Base-by-base conservation (phyloP, 352 stramenopile species). In the Globisporangium lucens region DNA sequence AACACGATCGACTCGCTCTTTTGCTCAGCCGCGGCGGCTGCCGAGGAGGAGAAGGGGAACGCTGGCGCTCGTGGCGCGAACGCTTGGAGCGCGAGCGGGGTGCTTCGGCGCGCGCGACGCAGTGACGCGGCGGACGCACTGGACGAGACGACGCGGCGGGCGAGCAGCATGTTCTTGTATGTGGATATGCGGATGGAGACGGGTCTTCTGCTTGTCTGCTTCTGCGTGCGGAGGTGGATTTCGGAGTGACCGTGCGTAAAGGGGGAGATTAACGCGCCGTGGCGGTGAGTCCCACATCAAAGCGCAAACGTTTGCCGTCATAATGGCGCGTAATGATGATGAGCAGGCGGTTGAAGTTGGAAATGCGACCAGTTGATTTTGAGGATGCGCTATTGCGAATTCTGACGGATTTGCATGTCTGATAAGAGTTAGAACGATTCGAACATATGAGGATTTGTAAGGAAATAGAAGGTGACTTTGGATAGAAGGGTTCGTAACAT, bases 1-100 rank as follows among this genome's bases (percentile, higher is more conserved):
- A 83, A 74, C 61, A 90, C 70, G 65, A 88, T 88, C 63, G 73
- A 79, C 52, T 58, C 47, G 38, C 38, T 46, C 38, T 46, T 46
- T 12, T 46, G 3, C 38, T 20, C 38, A 6, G 38, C 13, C 38
- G 38, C 17, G 27, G 51, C 15, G 33, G 51, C 27, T 9, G 24
- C 17, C 3, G 41, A 46, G 10, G 52, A 17, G 9, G 30, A 41
- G 41, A 60, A 41, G 35, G 8, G 13, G 38, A 20, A 46, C 12
- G 38, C 38, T 17, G 38, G 51, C 46, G 38, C 9, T 41, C 29
- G 51, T 20, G n/a, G 12, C 10, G 57, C 29, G 61, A 30, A 35
- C 29, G 46, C 56, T 20, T 46, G 38, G 63, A 43, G 29, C 43
- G 65, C 4, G 46, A 67, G 43, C 56, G 63, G n/a, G 41, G 53